These are phyloP conservation scores for Salix purpurea DNA, from an alignment of 345 rosid genomes.

Conservation along the genomic window DNA sequence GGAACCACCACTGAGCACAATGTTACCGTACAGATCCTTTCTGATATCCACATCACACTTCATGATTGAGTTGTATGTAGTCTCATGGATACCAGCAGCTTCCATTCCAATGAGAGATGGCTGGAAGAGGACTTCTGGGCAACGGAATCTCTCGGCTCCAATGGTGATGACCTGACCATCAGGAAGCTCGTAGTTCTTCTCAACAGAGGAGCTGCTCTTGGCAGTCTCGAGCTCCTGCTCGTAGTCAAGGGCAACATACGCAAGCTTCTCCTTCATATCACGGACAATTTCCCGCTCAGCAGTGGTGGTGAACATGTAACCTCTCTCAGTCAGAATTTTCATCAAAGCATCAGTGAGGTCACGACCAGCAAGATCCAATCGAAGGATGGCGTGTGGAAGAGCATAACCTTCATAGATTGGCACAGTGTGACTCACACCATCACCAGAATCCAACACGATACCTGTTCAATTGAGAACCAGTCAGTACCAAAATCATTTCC, in stretches of 20 bases:
- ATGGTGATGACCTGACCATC: constrained; percentile 61
- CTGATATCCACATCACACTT: constrained; percentile 66
- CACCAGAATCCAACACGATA: constrained; percentile 71
- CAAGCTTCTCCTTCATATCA: constrained; percentile 77
- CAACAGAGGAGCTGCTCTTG: constrained; percentile 58
- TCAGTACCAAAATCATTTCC: background rate
- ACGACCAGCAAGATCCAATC: constrained; percentile 60
- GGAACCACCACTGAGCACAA: constrained; percentile 58
- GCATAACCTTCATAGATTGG: constrained; percentile 66
- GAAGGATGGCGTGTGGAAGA: constrained; percentile 58
- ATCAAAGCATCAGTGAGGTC: constrained; percentile 61
- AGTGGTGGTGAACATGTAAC: constrained; percentile 66
- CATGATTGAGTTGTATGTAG: constrained; percentile 62
- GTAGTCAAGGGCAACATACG: constrained; percentile 56
- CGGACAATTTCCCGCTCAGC: constrained; percentile 88
- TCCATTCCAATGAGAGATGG: constrained; percentile 66
- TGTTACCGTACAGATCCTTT: constrained; percentile 58
- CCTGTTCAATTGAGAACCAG: constrained; percentile 26
- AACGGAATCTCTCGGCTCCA: constrained; percentile 66
- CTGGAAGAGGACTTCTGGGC: constrained; percentile 67
- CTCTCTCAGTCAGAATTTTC: constrained; percentile 63
- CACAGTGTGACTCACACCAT: constrained; percentile 66
- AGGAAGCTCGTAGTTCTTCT: constrained; percentile 61
- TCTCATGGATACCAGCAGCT: constrained; percentile 62
- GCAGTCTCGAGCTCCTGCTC: constrained; percentile 61